phyloP scores from a whole-genome alignment of 305 asterid genomes.

The Lippia alba region DNA sequence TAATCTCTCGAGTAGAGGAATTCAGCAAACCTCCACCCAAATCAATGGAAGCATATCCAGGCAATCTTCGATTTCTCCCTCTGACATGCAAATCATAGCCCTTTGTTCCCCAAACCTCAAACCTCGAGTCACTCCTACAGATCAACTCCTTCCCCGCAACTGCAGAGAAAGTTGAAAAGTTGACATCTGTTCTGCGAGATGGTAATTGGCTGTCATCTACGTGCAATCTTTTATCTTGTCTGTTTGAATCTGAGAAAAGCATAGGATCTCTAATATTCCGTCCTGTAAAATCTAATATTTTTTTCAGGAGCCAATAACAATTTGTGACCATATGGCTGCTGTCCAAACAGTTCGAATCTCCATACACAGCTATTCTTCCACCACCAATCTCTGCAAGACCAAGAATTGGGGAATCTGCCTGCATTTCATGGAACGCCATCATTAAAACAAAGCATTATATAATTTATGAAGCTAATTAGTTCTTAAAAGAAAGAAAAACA shows the following conservation, averaged over 20 bases:
- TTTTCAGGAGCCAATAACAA: conserved; percentile 94
- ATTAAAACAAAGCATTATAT: conserved; percentile 25
- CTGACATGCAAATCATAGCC: conserved; percentile 76
- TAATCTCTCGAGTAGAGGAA: conserved; percentile 52
- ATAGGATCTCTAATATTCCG: conserved; percentile 63
- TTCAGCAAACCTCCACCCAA: conserved; percentile 59
- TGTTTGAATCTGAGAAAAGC: conserved; percentile 74
- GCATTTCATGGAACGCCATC: conserved; percentile 38
- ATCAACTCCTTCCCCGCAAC: conserved; percentile 76
- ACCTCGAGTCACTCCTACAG: conserved; percentile 85
- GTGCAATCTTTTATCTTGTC: conserved; percentile 64
- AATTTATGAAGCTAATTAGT: no score
- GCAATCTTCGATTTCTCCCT: conserved; percentile 78
- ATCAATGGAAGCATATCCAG: conserved; percentile 67
- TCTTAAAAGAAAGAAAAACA: no score
- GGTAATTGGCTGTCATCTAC: conserved; percentile 76
- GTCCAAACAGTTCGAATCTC: conserved; percentile 98
- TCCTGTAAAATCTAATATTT: conserved; percentile 78
- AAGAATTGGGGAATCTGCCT: conserved; percentile 95
- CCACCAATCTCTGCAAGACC: conserved; percentile 80
- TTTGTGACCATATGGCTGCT: conserved; percentile 99
- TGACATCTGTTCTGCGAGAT: conserved; percentile 89
- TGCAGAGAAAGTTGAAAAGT: conserved; percentile 82
- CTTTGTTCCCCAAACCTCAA: conserved; percentile 90
- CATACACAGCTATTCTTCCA: conserved; percentile 83